A percentile compares a stretch with the other conserved stretches of the same genome.
Evolutionary conservation across 192 early-diverging fungal species (phyloP).

Genomic region (Oehlia diaphana): DNA sequence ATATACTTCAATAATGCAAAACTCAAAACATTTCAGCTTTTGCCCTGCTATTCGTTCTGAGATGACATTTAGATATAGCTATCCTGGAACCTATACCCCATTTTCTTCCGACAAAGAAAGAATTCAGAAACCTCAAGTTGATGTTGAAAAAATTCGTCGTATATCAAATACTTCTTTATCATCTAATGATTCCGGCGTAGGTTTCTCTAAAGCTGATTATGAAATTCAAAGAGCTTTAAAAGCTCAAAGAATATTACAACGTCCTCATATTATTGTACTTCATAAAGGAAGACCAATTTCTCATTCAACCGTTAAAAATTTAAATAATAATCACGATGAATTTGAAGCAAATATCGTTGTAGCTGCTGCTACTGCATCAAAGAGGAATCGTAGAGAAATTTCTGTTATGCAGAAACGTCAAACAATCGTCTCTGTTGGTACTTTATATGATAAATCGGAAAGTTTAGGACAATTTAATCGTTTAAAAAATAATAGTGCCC

Average conservation of each 20-base stretch:
- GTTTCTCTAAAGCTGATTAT: constrained; percentile 1
- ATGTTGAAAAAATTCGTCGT: not conserved
- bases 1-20: not conserved
- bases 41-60: not conserved
- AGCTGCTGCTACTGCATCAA: constrained; percentile 6
- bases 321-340: constrained; percentile 4
- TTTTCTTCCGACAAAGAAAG: not conserved
- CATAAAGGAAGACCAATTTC: constrained; percentile 10
- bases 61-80: not conserved
- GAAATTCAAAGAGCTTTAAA: constrained; percentile 2
- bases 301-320: not conserved
- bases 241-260: constrained; percentile 14
- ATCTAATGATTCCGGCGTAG: constrained; percentile 8
- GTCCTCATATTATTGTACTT: constrained; percentile 17
- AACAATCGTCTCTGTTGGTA: not conserved
- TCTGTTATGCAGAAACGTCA: constrained; percentile 11
- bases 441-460: too few species aligned
- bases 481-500: not conserved
- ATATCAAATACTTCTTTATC: constrained; percentile 4
- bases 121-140: not conserved
- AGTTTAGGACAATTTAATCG: not conserved
- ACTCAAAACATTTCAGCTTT: not conserved
- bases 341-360: not conserved
- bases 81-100: not conserved
- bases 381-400: constrained; percentile 17